These are phyloP conservation scores for Penicillium robsamsonii DNA, from an alignment of 495 filamentous ascomycete genomes.

Conservation along the genomic window DNA sequence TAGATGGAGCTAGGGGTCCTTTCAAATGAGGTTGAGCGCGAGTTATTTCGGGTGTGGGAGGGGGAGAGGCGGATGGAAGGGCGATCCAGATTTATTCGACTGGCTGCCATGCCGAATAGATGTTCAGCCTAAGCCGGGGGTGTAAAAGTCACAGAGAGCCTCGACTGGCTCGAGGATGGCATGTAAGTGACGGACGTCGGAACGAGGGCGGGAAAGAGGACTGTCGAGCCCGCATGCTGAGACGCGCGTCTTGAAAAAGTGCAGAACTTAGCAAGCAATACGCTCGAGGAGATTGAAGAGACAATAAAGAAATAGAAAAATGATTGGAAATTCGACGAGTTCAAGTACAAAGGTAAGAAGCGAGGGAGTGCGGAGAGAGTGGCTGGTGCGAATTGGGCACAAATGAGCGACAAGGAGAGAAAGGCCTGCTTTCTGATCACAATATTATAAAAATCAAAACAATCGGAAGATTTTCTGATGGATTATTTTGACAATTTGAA, in stretches of 20 bases:
- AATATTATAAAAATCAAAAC: background rate
- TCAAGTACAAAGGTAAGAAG: background rate
- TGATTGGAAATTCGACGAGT: conserved; percentile 1
- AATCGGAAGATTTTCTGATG: conserved; percentile 12
- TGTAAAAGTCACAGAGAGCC: conserved; percentile 17
- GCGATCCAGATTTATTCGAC: conserved; percentile 28
- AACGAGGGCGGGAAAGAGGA: conserved; percentile 22
- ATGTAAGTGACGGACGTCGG: conserved; percentile 24
- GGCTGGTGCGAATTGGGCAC: background rate
- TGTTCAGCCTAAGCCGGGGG: conserved; percentile 11
- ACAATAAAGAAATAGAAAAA: conserved; percentile 1
- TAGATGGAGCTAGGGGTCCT: conserved; percentile 29
- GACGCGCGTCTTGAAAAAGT: conserved; percentile 16
- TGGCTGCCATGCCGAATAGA: conserved; percentile 37
- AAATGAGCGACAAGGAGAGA: conserved; percentile 5
- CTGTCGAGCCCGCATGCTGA: conserved; percentile 36
- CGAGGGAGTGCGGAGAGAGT: conserved; percentile 1
- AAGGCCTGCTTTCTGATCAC: conserved; percentile 9
- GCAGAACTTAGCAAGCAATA: conserved; percentile 5
- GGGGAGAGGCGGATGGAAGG: conserved; percentile 33
- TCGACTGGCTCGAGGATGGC: conserved; percentile 18
- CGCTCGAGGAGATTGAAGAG: background rate
- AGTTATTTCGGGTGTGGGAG: conserved; percentile 25
- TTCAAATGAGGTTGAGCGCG: conserved; percentile 29
- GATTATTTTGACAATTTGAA: conserved; percentile 4